Percentiles rank a stretch among this genome's conserved stretches.
phyloP scores from a whole-genome alignment of 2,329 filamentous ascomycete species.

The Ascosphaera pollenicola region DNA sequence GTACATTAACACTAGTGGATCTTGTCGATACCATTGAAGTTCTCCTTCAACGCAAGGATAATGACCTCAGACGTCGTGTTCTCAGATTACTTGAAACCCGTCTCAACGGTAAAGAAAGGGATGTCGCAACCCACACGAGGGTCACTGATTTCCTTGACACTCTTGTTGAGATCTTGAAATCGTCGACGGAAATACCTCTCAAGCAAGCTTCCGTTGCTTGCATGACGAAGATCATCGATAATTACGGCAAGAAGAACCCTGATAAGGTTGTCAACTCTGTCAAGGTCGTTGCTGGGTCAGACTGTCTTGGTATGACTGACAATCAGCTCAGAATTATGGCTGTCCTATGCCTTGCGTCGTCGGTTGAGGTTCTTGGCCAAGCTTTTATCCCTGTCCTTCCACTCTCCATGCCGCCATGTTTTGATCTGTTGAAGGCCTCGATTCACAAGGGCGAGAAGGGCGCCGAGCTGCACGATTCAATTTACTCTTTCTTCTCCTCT shows the following conservation, averaged over 20 bases:
- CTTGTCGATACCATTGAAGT: slow-evolving; percentile 75
- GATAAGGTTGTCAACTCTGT: slow-evolving; percentile 56
- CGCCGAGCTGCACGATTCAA: slow-evolving; percentile 54
- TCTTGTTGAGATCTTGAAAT: slow-evolving; percentile 52
- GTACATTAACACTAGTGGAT: slow-evolving; percentile 64
- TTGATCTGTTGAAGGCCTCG: slow-evolving; percentile 48
- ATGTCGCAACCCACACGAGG: slow-evolving; percentile 43
- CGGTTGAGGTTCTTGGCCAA: slow-evolving; percentile 72
- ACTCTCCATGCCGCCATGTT: slow-evolving; percentile 45
- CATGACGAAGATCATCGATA: slow-evolving; percentile 80
- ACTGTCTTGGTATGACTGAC: slow-evolving; percentile 56
- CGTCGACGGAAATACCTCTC: slow-evolving; percentile 49
- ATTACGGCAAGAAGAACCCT: slow-evolving; percentile 81
- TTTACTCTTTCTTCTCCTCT: slow-evolving; percentile 57
- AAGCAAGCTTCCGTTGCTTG: slow-evolving; percentile 75
- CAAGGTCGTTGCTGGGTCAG: slow-evolving; percentile 49
- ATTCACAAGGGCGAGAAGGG: slow-evolving; percentile 31
- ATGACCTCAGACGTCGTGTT: slow-evolving; percentile 57
- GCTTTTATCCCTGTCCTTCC: slow-evolving; percentile 69
- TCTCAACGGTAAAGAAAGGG: slow-evolving; percentile 48
- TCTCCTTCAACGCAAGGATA: slow-evolving; percentile 52
- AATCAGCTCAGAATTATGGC: slow-evolving; percentile 57
- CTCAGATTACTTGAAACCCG: slow-evolving; percentile 61
- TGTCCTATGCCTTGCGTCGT: slow-evolving; percentile 69
- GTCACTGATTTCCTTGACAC: slow-evolving; percentile 61